Evolutionary conservation across 805 yeast species (phyloP).

Genomic region (Saturnispora sekii): DNA sequence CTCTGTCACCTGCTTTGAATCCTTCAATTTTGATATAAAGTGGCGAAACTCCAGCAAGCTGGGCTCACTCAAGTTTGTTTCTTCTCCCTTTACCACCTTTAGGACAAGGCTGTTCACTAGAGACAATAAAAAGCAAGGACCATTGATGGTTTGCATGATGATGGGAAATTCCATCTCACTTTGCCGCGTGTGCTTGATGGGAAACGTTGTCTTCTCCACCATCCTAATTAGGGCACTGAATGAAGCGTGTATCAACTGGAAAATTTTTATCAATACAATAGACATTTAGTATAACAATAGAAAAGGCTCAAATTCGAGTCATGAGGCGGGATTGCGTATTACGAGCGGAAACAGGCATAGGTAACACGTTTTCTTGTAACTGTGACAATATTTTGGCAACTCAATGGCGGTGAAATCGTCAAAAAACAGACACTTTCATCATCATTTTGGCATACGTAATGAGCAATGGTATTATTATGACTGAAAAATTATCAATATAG

Average conservation of each 20-base stretch:
- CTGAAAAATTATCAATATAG: no score
- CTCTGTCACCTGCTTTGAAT: conserved; percentile 1
- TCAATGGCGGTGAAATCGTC: no score
- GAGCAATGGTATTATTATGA: no score
- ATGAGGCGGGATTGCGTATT: no score
- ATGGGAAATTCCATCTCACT: conserved; percentile 24
- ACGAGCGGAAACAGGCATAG: no score
- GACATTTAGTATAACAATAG: no score
- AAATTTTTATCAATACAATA: no score
- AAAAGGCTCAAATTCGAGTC: no score
- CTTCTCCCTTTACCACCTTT: neutral
- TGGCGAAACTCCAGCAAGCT: neutral
- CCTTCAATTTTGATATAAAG: conserved; percentile 1
- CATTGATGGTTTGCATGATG: conserved; percentile 69
- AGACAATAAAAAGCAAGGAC: conserved; percentile 84
- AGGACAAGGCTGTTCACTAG: conserved; percentile 49
- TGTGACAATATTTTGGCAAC: no score
- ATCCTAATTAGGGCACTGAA: neutral
- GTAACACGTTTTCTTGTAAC: no score
- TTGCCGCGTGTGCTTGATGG: neutral
- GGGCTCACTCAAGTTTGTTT: neutral
- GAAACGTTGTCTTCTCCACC: neutral
- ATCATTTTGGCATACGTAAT: no score
- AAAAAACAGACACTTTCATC: no score
- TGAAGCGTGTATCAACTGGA: neutral